Conservation (phyloP, 805 yeast species). For the Kluyveromyces starmeri region DNA sequence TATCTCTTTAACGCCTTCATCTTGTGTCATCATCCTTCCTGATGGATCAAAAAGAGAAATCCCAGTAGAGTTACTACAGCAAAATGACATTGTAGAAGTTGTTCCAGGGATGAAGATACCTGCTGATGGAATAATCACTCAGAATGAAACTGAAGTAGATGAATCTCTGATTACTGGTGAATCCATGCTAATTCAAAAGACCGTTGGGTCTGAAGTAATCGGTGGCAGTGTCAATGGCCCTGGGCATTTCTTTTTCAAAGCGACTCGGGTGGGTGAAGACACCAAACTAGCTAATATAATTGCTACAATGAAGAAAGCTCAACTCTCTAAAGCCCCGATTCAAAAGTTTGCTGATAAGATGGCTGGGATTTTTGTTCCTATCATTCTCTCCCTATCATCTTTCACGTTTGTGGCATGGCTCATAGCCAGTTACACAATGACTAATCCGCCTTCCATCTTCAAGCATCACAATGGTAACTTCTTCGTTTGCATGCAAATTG, state of each 20-base stretch:
- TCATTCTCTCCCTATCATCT: conserved; percentile 51
- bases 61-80: conserved; percentile 70
- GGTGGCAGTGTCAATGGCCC: conserved; percentile 90
- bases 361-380: conserved; percentile 80
- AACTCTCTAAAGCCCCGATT: conserved; percentile 79
- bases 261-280: conserved; percentile 65
- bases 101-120: conserved; percentile 85
- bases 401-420: conserved; percentile 63
- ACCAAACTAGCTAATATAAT: conserved; percentile 87
- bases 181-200: conserved; percentile 63
- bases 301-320: conserved; percentile 79
- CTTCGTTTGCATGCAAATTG: conserved; percentile 63
- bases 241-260: conserved; percentile 59
- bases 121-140: conserved; percentile 76
- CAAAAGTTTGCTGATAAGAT: conserved; percentile 81
- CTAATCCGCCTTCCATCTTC: conserved; percentile 43
- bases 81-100: conserved; percentile 65
- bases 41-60: conserved; percentile 33
- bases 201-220: conserved; percentile 51
- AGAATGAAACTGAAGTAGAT: conserved; percentile 76
- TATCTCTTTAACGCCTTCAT: conserved; percentile 70
- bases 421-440: conserved; percentile 30
- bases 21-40: conserved; percentile 51
- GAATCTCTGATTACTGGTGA: conserved; percentile 94
- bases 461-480: conserved; percentile 41